Base-by-base conservation (phyloP, 352 stramenopile genomes). In the Plasmopara halstedii region DNA sequence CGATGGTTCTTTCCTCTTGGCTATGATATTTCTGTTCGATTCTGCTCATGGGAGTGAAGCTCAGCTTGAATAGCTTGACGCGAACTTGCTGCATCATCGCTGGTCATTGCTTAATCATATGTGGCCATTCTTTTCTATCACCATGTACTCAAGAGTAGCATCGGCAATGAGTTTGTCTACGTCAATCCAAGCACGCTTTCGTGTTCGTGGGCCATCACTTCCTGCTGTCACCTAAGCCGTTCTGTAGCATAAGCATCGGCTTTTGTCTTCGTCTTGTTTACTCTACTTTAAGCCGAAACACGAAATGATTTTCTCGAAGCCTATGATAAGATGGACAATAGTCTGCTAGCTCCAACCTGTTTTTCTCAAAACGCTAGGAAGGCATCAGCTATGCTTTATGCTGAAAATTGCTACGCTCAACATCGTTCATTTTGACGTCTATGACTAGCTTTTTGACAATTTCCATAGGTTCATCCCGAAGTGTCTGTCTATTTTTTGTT, bases 31-130 rank as follows among this genome's bases (percentile, higher is more conserved):
- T 11, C 6, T 31, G 26, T 31, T 11, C 6, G 6, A 11, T 31
- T 31, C 6, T 31, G 47, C 60, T 63, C 58, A 11, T 31, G 26
- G 11, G 26, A 31, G 11, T 11, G 11, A 11, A 31, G 11, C 26
- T 6, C 26, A 11, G 26, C 26, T 31, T 31, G 6, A 6, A 31
- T 31, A 11, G 26, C 26, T 31, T 11, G 6, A 11, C 26, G 26
- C 26, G 6, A 31, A 6, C 11, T 11, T 11, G 6, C 26, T 11
- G 26, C 6, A 6, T 31, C 11, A 11, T 31, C 6, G 26, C 26
- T 31, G 26, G 26, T 11, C 11, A 31, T 31, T 31, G 26, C 26
- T 11, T 35, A 4, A 17, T 5, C 11, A 17, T 35, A 35, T 6
- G 29, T 35, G 4, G 29, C n/a, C 14, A 11, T 5, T 17, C n/a